Base-by-base conservation (phyloP, 2,329 filamentous ascomycete genomes). In the Pestalotiopsis fici region DNA sequence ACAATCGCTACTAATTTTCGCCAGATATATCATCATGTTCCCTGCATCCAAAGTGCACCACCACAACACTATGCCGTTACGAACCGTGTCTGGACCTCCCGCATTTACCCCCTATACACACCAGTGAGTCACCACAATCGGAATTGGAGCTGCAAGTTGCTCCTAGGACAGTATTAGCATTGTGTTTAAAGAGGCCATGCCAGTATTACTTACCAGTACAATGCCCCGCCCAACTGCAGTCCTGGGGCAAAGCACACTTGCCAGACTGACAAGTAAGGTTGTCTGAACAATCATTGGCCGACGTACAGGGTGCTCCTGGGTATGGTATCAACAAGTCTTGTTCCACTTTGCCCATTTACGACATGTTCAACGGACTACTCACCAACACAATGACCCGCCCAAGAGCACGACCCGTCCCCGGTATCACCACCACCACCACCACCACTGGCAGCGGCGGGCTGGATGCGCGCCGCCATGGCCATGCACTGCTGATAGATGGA, bases 381-480 rank as follows among this genome's bases (percentile, higher is more conserved):
- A 63, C 60, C 60, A 18, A 37, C 60, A 50, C 60, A 63, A 25
- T 63, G 60, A 12, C 39, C 39, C 37, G 21, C 12, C 60, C 60
- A 63, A n/a, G 39, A 63, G 39, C 60, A 63, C 18, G 57, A n/a
- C n/a, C n/a, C n/a, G n/a, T 28, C 31, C 18, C n/a, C 27, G 9
- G 13, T 18, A 23, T 27, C 59, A 2, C 59, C 31, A 2, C n/a
- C 2, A n/a, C n/a, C n/a, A n/a, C n/a, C n/a, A n/a, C n/a, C n/a
- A n/a, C n/a, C n/a, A n/a, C n/a, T n/a, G n/a, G n/a, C 35, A 9
- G 25, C 37, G 4, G 6, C 7, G 2, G 39, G 37, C 39, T 54
- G n/a, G 4, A 63, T 27, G 28, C 39, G 31, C 9, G 35, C 39
- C 35, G 13, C 39, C 12, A 63, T 5, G 18, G 3, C 28, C 0